Evolutionary conservation across 331 rosid genomes (phyloP).

Genomic region (Arachis monticola): DNA sequence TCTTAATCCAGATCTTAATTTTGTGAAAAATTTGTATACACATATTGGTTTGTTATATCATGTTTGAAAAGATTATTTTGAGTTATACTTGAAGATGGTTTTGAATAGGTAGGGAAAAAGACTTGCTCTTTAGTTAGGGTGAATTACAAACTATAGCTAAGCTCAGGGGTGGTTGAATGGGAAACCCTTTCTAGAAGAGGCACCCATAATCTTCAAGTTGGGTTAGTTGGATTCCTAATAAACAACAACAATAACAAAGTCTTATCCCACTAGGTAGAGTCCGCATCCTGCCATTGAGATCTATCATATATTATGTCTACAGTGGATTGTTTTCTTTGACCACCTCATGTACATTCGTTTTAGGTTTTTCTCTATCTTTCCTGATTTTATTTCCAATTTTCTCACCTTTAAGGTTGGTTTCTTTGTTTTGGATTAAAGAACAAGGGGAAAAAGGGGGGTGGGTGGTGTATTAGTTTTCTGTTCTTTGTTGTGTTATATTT

Average conservation of each 20-base stretch:
- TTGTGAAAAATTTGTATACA: conserved; percentile 10
- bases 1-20: background rate
- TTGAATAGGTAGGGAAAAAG: background rate
- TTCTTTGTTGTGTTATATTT: conserved; percentile 9
- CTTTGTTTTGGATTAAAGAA: background rate
- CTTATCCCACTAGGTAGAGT: too few relatives aligned
- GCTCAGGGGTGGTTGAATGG: too few relatives aligned
- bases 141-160: background rate
- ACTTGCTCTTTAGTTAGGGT: background rate
- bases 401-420: background rate
- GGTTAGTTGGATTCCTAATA: too few relatives aligned
- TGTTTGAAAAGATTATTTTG: background rate
- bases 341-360: conserved; percentile 3
- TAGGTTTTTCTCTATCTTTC: background rate
- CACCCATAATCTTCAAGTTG: too few relatives aligned
- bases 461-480: conserved; percentile 1
- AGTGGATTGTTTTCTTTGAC: too few relatives aligned
- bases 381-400: background rate
- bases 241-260: too few relatives aligned
- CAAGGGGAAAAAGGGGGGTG: background rate
- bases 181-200: too few relatives aligned
- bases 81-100: background rate
- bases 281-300: too few relatives aligned
- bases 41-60: background rate
- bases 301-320: too few relatives aligned